Evolutionary conservation across 2,329 filamentous ascomycete species (phyloP).

Genomic region (Tolypocladium tropicale): DNA sequence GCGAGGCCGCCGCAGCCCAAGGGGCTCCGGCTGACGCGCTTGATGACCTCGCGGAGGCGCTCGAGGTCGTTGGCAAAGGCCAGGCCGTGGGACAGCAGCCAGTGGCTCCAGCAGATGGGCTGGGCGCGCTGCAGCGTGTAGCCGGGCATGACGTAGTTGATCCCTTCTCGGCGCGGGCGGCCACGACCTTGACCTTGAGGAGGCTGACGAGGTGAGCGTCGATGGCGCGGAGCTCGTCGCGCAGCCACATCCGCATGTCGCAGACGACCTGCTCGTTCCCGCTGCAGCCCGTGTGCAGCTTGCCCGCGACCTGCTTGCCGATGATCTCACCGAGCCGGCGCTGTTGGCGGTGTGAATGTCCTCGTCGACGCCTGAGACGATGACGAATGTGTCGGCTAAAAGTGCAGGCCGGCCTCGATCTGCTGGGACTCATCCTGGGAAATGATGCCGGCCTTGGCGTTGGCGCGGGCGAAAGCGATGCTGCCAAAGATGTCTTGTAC

Average conservation of each 20-base stretch:
- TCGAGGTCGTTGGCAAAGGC: slow-evolving; percentile 67
- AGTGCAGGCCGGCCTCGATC: slow-evolving; percentile 65
- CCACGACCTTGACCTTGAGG: slow-evolving; percentile 59
- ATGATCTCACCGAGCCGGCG: slow-evolving; percentile 73
- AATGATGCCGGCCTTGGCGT: slow-evolving; percentile 65
- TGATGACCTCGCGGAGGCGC: slow-evolving; percentile 61
- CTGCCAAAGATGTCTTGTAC: slow-evolving; percentile 70
- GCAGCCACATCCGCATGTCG: slow-evolving; percentile 84
- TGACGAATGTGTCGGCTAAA: no score
- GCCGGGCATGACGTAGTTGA: slow-evolving; percentile 73
- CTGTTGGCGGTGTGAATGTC: slow-evolving; percentile 60
- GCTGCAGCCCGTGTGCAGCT: slow-evolving; percentile 80
- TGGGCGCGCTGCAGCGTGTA: slow-evolving; percentile 78
- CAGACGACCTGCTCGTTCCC: slow-evolving; percentile 86
- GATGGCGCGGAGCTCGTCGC: slow-evolving; percentile 61
- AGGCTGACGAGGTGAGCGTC: slow-evolving; percentile 60
- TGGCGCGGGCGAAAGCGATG: slow-evolving; percentile 74
- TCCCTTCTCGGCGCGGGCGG: slow-evolving; percentile 61
- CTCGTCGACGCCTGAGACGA: slow-evolving; percentile 47
- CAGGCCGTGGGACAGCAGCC: slow-evolving; percentile 65
- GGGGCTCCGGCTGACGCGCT: slow-evolving; percentile 62
- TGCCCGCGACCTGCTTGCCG: slow-evolving; percentile 74
- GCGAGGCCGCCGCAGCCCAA: slow-evolving; percentile 70
- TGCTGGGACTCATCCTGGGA: slow-evolving; percentile 60
- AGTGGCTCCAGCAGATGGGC: slow-evolving; percentile 74